Percentiles rank a stretch among this genome's conserved stretches.
These are phyloP conservation scores for Monosporozyma solicola DNA, from an alignment of 805 yeast genomes.

Conservation along the genomic window DNA sequence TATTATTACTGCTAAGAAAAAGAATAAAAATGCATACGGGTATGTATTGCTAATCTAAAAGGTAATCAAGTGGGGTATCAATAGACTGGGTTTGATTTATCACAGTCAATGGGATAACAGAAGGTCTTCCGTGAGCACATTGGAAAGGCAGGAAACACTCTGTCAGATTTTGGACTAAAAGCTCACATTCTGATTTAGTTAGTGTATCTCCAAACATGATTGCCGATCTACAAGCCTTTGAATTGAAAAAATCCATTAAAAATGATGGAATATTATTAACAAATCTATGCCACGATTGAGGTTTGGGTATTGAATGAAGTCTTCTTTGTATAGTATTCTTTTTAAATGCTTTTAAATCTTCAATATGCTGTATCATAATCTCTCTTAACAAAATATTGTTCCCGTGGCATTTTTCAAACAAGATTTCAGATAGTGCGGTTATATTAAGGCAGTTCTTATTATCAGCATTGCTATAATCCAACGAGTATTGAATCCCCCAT, in stretches of 20 bases:
- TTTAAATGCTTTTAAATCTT: not conserved
- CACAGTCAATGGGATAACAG: conserved; percentile 45
- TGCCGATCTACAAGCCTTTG: conserved; percentile 61
- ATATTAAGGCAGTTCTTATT: not conserved
- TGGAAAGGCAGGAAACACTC: conserved; percentile 55
- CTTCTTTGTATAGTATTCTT: conserved; percentile 10
- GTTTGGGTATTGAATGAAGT: conserved; percentile 10
- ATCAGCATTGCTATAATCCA: not conserved
- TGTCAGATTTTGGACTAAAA: conserved; percentile 35
- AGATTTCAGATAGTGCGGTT: not conserved
- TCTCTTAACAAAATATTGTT: conserved; percentile 6
- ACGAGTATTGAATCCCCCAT: conserved; percentile 39
- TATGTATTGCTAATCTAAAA: not conserved
- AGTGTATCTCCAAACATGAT: conserved; percentile 62
- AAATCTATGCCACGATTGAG: conserved; percentile 32
- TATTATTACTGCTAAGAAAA: not conserved
- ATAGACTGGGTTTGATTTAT: not conserved
- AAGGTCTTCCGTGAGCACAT: conserved; percentile 85
- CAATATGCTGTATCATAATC: not conserved
- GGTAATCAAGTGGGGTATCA: not conserved
- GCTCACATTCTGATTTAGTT: conserved; percentile 34
- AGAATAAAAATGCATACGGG: not conserved
- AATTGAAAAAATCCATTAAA: conserved; percentile 42
- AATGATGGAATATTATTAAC: conserved; percentile 41
- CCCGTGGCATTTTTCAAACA: not conserved